Conservation (phyloP, 768 basidiomycete species). For the Hortiboletus campestris region DNA sequence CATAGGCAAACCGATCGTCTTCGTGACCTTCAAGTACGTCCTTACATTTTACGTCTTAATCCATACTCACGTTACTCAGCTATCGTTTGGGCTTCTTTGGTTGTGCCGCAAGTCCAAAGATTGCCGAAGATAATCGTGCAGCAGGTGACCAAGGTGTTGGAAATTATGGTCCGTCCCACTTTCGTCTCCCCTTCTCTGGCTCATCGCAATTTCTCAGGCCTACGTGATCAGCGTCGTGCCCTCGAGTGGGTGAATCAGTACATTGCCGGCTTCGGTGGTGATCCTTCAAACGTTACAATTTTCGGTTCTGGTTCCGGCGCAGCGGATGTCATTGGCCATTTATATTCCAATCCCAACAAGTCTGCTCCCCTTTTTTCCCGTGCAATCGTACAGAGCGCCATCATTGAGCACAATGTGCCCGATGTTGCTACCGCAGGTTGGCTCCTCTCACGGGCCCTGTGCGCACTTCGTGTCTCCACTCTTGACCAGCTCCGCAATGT, state of each 20-base stretch:
- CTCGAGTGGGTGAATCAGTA: constrained; percentile 62
- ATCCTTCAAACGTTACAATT: constrained; percentile 47
- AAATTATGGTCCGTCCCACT: constrained; percentile 60
- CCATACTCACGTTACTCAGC: constrained; percentile 36
- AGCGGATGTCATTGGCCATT: constrained; percentile 58
- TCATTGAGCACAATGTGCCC: constrained; percentile 61
- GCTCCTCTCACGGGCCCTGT: constrained; percentile 65
- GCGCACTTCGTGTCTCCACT: constrained; percentile 48
- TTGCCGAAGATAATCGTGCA: constrained; percentile 64
- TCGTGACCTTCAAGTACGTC: constrained; percentile 75
- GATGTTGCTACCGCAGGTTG: constrained; percentile 60
- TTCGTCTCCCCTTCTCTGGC: neutral
- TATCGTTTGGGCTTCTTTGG: constrained; percentile 78
- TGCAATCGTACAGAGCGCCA: constrained; percentile 71
- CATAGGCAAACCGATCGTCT: constrained; percentile 61
- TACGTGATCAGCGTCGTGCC: constrained; percentile 62
- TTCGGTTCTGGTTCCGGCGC: constrained; percentile 43
- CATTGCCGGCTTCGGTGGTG: constrained; percentile 66
- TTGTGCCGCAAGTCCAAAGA: constrained; percentile 63
- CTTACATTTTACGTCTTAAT: constrained; percentile 16
- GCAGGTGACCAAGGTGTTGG: constrained; percentile 71
- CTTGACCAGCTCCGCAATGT: constrained; percentile 64
- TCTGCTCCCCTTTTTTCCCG: constrained; percentile 62
- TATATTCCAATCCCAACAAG: constrained; percentile 64
- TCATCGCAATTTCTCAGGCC: constrained; percentile 37